Conservation (phyloP, 345 rosid species). For the Camelina hispida region DNA sequence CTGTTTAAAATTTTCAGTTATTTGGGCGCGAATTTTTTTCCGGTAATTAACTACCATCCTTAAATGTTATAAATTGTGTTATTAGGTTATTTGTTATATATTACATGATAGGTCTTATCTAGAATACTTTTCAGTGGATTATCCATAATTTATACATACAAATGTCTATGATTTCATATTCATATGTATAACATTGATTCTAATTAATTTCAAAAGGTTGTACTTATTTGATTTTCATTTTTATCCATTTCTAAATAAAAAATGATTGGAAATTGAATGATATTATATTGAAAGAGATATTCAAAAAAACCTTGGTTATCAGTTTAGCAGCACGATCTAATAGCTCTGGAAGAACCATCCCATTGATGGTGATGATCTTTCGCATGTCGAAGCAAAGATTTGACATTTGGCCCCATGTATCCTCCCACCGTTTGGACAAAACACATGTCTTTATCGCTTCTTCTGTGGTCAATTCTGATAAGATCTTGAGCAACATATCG, state of each 20-base stretch:
- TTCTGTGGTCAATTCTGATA: neutral
- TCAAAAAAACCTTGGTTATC: neutral
- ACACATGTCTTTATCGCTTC: conserved; percentile 18
- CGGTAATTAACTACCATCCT: neutral
- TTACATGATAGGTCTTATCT: neutral
- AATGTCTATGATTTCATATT: neutral
- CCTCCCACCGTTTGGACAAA: conserved; percentile 10
- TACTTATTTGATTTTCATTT: neutral
- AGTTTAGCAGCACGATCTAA: neutral
- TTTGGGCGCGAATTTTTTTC: neutral
- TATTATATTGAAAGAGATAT: neutral
- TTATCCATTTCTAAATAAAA: neutral
- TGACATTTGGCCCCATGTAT: neutral
- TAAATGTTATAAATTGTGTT: neutral
- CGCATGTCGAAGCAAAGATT: neutral
- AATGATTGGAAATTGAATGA: neutral
- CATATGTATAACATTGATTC: neutral
- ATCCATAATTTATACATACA: neutral
- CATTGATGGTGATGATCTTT: neutral
- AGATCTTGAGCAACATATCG: conserved; percentile 12
- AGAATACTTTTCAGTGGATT: neutral
- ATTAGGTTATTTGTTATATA: neutral
- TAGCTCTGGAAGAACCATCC: neutral
- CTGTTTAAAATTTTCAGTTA: too few species aligned
- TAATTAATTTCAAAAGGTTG: neutral